A percentile compares a stretch with the other conserved stretches of the same genome.
Conservation (phyloP, 2,329 filamentous ascomycete genomes). For the Trichoderma sp. region DNA sequence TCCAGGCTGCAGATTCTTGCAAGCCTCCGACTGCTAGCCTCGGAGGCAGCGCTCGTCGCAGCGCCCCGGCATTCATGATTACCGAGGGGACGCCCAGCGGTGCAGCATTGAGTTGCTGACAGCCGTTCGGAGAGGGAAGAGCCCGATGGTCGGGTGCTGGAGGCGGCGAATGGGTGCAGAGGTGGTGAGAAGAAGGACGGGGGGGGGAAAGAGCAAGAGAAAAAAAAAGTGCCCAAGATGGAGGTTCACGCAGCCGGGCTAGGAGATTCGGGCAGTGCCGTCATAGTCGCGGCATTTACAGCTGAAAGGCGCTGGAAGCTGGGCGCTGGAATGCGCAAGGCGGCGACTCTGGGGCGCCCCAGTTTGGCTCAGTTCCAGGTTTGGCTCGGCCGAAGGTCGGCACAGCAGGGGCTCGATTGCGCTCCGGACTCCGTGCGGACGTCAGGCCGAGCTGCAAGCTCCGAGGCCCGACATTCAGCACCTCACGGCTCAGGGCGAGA, state of each 20-base stretch:
- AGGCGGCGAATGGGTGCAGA: not conserved
- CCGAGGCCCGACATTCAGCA: constrained; percentile 1
- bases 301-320: constrained; percentile 22
- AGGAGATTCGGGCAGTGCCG: constrained; percentile 35
- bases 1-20: constrained; percentile 33
- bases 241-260: constrained; percentile 9
- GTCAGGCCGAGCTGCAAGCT: constrained; percentile 11
- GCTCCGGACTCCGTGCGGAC: constrained; percentile 16
- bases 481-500: too few species aligned
- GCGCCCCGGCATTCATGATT: constrained; percentile 53
- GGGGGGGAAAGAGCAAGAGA: not conserved
- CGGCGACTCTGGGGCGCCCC: constrained; percentile 11
- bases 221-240: constrained; percentile 25
- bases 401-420: not conserved
- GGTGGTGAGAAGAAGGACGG: not conserved
- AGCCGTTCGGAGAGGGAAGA: constrained; percentile 24
- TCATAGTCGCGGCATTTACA: constrained; percentile 42
- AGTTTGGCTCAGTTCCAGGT: too few species aligned
- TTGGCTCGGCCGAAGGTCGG: constrained; percentile 23
- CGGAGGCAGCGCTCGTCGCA: constrained; percentile 54
- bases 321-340: constrained; percentile 13
- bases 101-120: constrained; percentile 38
- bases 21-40: constrained; percentile 44
- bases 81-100: constrained; percentile 35
- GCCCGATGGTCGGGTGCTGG: constrained; percentile 6